Percentiles rank a stretch among this genome's conserved stretches.
Conservation (phyloP, 441 rosid species). For the Populus hybrid region DNA sequence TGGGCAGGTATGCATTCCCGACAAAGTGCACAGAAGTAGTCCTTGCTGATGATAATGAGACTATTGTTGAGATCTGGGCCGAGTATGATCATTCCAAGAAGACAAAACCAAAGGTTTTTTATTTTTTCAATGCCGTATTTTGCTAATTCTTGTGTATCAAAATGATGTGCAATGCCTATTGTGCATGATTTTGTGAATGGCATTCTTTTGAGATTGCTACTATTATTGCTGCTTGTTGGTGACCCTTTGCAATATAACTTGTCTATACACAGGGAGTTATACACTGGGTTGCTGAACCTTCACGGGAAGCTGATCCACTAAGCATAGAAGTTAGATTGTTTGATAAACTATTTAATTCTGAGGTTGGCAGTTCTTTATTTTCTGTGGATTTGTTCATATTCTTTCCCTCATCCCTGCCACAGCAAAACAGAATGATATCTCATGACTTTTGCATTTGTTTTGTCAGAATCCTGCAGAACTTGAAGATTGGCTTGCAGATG, state of each 20-base stretch:
- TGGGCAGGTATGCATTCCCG: conserved; percentile 80
- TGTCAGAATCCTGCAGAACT: conserved; percentile 88
- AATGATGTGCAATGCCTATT: conserved; percentile 1
- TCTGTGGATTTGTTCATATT: neutral
- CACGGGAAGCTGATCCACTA: conserved; percentile 57
- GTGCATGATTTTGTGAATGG: neutral
- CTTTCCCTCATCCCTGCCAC: conserved; percentile 1
- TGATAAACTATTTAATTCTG: conserved; percentile 78
- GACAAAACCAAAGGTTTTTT: conserved; percentile 81
- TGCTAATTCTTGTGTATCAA: neutral
- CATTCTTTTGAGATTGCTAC: neutral
- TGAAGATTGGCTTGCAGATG: conserved; percentile 76
- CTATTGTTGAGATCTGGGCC: conserved; percentile 67
- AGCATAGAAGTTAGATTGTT: conserved; percentile 87
- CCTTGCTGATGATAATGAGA: conserved; percentile 78
- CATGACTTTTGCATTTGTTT: conserved; percentile 18
- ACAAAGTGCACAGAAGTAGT: conserved; percentile 81
- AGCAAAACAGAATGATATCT: conserved; percentile 10
- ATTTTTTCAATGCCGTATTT: neutral
- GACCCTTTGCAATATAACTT: neutral
- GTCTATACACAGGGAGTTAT: conserved; percentile 70
- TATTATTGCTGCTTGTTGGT: conserved; percentile 2
- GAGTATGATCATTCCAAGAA: conserved; percentile 84
- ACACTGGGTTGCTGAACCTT: conserved; percentile 88
- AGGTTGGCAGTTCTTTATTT: conserved; percentile 45